phyloP scores from a whole-genome alignment of 1,284 basidiomycete genomes.

The Veloboletus limbatus region DNA sequence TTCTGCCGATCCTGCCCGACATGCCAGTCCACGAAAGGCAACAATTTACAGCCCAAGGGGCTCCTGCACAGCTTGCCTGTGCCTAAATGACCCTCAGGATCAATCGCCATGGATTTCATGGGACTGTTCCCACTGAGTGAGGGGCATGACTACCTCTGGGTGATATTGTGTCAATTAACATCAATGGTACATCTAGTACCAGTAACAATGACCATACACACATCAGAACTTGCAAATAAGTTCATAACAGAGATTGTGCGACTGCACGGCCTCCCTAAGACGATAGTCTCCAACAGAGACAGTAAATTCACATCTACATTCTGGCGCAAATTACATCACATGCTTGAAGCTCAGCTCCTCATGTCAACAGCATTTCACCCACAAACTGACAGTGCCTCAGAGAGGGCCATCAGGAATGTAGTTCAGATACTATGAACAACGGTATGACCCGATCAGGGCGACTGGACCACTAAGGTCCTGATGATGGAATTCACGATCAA shows the following conservation, averaged over 20 bases:
- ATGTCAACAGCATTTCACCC: conserved; percentile 41
- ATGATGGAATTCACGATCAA: neutral
- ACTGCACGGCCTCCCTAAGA: too few species aligned
- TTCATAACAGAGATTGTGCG: conserved; percentile 24
- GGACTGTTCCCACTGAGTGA: neutral
- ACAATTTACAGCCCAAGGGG: neutral
- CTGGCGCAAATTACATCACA: too few species aligned
- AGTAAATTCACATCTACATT: too few species aligned
- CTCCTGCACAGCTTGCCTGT: neutral
- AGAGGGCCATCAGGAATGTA: neutral
- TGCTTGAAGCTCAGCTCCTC: too few species aligned
- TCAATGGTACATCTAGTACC: conserved; percentile 35
- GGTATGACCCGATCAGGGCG: neutral
- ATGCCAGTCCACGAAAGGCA: neutral
- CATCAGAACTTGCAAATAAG: conserved; percentile 24
- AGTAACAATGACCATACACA: conserved; percentile 11
- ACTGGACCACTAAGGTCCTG: neutral
- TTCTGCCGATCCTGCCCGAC: conserved; percentile 9
- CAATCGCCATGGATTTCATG: neutral
- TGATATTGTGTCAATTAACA: conserved; percentile 32
- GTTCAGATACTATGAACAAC: neutral
- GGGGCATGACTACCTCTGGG: too few species aligned
- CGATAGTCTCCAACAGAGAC: too few species aligned
- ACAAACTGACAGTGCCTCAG: conserved; percentile 27
- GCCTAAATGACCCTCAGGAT: neutral